Evolutionary conservation across 371 early-diverging fungal genomes (phyloP).

Genomic region (Lichtheimia corymbifera): DNA sequence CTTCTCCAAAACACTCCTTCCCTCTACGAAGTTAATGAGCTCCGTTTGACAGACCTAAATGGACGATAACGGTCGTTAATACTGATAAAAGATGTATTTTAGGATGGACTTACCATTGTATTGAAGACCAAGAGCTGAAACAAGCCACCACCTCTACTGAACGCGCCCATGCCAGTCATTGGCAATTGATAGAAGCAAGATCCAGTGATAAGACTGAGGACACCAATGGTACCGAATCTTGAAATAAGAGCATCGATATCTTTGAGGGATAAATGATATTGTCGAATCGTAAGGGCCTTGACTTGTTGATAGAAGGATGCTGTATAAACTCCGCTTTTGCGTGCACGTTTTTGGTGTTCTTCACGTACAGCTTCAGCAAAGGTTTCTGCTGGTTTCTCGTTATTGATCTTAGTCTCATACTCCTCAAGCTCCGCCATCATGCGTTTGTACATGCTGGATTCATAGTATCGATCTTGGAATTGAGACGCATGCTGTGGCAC

Average conservation of each 20-base stretch:
- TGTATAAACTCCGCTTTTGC: slow-evolving; percentile 41
- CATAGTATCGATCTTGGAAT: slow-evolving; percentile 50
- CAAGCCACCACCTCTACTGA: slow-evolving; percentile 27
- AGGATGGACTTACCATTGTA: slow-evolving; percentile 60
- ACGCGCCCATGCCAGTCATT: slow-evolving; percentile 52
- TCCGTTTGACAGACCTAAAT: slow-evolving; percentile 54
- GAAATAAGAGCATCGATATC: slow-evolving; percentile 46
- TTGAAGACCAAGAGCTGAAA: too few species aligned
- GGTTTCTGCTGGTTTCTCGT: slow-evolving; percentile 26
- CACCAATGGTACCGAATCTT: slow-evolving; percentile 52
- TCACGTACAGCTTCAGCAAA: slow-evolving; percentile 42
- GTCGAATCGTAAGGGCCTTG: slow-evolving; percentile 46
- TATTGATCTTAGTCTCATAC: slow-evolving; percentile 9
- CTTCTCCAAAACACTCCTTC: slow-evolving; percentile 69
- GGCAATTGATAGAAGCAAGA: slow-evolving; percentile 65
- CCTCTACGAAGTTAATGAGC: slow-evolving; percentile 49
- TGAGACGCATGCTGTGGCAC: slow-evolving; percentile 45
- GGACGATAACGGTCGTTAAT: background rate
- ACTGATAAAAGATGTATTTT: slow-evolving; percentile 53
- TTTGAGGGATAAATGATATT: slow-evolving; percentile 50
- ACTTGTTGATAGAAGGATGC: slow-evolving; percentile 55
- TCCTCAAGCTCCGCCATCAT: slow-evolving; percentile 34
- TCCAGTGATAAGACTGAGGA: slow-evolving; percentile 68
- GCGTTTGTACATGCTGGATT: slow-evolving; percentile 35
- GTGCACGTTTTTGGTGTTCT: slow-evolving; percentile 41